Percentiles rank a stretch among this genome's conserved stretches.
Evolutionary conservation across 2,329 filamentous ascomycete genomes (phyloP).

Genomic region (Aciculosporium take): DNA sequence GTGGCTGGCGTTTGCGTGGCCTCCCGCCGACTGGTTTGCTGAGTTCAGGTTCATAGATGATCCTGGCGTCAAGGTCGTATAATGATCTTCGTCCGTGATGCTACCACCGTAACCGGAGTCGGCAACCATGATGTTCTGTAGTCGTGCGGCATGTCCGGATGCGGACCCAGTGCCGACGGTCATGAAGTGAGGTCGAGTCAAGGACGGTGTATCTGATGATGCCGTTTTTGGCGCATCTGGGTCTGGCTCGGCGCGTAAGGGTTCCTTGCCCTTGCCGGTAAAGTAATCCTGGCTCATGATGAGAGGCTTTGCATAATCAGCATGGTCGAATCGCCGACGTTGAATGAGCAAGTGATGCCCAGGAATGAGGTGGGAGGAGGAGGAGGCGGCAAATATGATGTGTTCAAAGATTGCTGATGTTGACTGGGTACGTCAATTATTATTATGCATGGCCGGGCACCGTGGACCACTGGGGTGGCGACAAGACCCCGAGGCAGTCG

Average conservation of each 20-base stretch:
- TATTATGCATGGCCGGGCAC: too few relatives aligned
- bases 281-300: conserved; percentile 49
- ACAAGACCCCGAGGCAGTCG: too few relatives aligned
- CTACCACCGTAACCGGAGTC: conserved; percentile 92
- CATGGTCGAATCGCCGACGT: conserved; percentile 17
- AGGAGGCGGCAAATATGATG: not conserved
- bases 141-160: conserved; percentile 64
- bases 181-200: conserved; percentile 55
- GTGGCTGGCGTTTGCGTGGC: conserved; percentile 69
- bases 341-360: not conserved
- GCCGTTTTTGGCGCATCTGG: conserved; percentile 14
- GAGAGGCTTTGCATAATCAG: conserved; percentile 15
- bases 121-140: conserved; percentile 68
- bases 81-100: conserved; percentile 46
- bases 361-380: not conserved
- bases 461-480: too few relatives aligned
- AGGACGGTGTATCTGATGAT: conserved; percentile 13
- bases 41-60: conserved; percentile 26
- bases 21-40: conserved; percentile 26
- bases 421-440: too few relatives aligned
- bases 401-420: too few relatives aligned
- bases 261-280: conserved; percentile 38
- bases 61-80: conserved; percentile 11
- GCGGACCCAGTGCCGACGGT: conserved; percentile 73
- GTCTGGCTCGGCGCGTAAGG: conserved; percentile 19